Conservation (phyloP, 2,329 filamentous ascomycete genomes). For the Fusarium camptoceras region DNA sequence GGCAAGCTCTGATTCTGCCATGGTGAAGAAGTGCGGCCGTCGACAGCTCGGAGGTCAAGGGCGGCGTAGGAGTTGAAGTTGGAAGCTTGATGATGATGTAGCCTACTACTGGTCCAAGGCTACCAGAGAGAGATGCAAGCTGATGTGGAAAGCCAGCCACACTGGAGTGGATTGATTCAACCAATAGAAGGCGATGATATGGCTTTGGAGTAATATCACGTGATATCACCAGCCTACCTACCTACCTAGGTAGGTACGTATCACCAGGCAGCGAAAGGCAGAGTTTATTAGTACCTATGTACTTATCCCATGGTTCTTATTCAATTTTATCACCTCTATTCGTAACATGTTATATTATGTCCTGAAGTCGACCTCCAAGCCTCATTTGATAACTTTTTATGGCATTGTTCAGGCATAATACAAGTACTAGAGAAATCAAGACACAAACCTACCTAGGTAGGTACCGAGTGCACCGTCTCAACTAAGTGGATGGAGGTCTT, state of each 20-base stretch:
- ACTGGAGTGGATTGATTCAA: not conserved
- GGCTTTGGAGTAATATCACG: conserved; percentile 8
- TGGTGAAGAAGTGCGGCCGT: conserved; percentile 50
- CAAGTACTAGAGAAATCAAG: not conserved
- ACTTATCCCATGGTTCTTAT: not conserved
- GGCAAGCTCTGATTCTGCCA: conserved; percentile 68
- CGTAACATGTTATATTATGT: not conserved
- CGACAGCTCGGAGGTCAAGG: conserved; percentile 31
- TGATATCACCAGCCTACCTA: conserved; percentile 2
- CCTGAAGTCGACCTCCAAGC: not conserved
- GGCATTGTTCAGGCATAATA: not conserved
- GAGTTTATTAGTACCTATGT: no score
- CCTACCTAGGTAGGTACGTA: not conserved
- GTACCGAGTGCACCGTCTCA: not conserved
- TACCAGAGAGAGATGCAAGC: conserved; percentile 39
- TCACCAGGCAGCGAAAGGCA: not conserved
- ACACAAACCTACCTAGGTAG: not conserved
- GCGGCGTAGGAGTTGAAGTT: conserved; percentile 40
- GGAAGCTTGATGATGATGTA: conserved; percentile 47
- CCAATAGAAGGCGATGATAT: conserved; percentile 32
- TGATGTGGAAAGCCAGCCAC: conserved; percentile 40
- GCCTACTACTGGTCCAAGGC: conserved; percentile 42
- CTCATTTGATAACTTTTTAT: not conserved
- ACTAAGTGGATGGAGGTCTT: not conserved
- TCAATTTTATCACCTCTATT: not conserved